Evolutionary conservation across 2,329 filamentous ascomycete genomes (phyloP), one percentile per base, ranked within the genome.

Genomic region (Apiospora pterosperma): DNA sequence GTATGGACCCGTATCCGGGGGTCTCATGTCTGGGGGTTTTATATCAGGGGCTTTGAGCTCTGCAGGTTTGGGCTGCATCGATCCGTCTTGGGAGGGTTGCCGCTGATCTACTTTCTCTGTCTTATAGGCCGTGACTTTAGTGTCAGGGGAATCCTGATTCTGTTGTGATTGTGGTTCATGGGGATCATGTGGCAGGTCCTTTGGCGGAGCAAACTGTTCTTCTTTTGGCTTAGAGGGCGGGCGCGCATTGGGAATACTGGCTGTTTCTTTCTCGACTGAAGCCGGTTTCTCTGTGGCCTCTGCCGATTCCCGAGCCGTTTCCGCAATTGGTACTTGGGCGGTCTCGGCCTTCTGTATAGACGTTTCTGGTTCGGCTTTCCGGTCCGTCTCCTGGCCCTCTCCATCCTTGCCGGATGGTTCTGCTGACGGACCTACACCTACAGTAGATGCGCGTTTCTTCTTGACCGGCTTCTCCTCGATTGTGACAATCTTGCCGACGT

Each of bases 401-500:
- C 10, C 60, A 16, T 36, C 63, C 31, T 58, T 34, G 16, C 36
- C 6, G 21, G 38, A 14, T 63, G n/a, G 25, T 60, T 59, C 52
- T 21, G 48, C n/a, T 42, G 48, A 8, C 12, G 5, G 31, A 19
- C 73, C 73, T 19, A 66, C 61, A 0, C 70, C 73, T 55, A 65
- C 65, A 28, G 63, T 41, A 60, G 79, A 79, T 60, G 80, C 79
- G 64, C 81, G 78, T 74, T 88, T 89, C 76, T 84, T 80, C 67
- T 80, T 78, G 19, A 75, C 74, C 16, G 82, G 81, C 71, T 85
- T 87, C 73, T 89, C 86, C 71, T 89, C 86, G 67, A 89, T 83
- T 2, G 83, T 84, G 41, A 90, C 83, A 67, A 85, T 82, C 69
- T 86, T 89, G 44, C 92, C 92, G 42, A 93, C 85, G 67, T 87